Evolutionary conservation across 2,329 filamentous ascomycete species (phyloP).

Genomic region (Fusarium sp.): DNA sequence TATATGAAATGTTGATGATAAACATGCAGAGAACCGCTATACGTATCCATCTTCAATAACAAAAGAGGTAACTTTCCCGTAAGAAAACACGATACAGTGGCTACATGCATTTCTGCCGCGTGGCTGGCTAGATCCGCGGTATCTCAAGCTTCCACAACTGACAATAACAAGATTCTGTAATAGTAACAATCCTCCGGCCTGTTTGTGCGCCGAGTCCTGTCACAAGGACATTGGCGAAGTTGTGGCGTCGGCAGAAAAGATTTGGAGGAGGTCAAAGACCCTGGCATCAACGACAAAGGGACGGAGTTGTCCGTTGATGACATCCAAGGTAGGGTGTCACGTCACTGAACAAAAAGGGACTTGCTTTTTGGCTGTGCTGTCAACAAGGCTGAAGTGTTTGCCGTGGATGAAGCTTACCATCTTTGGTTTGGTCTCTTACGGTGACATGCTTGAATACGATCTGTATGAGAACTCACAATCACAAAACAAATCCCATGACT

Average conservation of each 20-base stretch:
- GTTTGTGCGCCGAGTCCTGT: constrained; percentile 23
- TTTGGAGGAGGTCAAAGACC: background rate
- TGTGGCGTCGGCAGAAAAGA: constrained; percentile 5
- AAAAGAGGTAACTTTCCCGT: background rate
- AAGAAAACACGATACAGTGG: constrained; percentile 5
- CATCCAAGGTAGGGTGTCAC: background rate
- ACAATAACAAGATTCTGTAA: background rate
- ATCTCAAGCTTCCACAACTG: constrained; percentile 11
- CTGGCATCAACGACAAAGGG: background rate
- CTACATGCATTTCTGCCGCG: constrained; percentile 26
- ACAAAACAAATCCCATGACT: background rate
- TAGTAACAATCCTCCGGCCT: background rate
- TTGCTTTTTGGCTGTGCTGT: background rate
- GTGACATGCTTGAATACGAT: background rate
- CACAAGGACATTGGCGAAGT: constrained; percentile 12
- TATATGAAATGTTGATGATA: background rate
- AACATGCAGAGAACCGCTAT: background rate
- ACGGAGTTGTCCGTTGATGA: background rate
- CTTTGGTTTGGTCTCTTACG: background rate
- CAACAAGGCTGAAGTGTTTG: background rate
- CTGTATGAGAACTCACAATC: background rate
- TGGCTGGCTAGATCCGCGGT: constrained; percentile 34
- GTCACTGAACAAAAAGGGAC: background rate
- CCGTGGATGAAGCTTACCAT: background rate
- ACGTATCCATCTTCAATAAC: background rate